Evolutionary conservation across 73 alveolate genomes (phyloP).

Genomic region (Tetrahymena thermophila): DNA sequence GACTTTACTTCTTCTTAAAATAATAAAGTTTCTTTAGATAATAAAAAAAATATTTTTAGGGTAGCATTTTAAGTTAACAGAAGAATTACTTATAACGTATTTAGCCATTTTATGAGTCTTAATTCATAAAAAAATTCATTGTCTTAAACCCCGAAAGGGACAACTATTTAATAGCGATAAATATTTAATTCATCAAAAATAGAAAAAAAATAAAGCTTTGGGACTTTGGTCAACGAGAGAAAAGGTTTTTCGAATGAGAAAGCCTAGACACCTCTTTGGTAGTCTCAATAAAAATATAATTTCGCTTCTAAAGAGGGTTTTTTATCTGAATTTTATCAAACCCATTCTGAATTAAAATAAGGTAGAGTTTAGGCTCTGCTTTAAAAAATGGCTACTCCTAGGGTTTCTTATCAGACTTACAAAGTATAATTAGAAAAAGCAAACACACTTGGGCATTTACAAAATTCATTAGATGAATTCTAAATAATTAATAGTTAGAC

Average conservation of each 20-base stretch:
- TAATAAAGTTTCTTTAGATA: too few relatives aligned
- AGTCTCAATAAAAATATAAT: background rate
- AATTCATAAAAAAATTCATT: background rate
- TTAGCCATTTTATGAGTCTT: background rate
- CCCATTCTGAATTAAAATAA: background rate
- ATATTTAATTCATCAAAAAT: background rate
- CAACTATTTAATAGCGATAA: background rate
- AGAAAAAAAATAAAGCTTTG: background rate
- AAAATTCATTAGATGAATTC: background rate
- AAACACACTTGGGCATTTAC: background rate
- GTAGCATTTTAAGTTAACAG: background rate
- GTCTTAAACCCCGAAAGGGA: background rate
- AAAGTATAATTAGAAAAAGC: background rate
- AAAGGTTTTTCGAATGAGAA: background rate
- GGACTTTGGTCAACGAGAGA: background rate
- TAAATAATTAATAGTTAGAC: background rate
- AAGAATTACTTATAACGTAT: too few relatives aligned
- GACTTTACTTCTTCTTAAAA: background rate
- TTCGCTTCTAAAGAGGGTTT: background rate
- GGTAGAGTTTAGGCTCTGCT: background rate
- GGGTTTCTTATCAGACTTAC: background rate
- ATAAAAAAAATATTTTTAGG: background rate
- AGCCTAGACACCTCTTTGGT: background rate
- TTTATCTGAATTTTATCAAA: background rate
- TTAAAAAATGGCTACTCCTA: background rate